Conservation (phyloP, 305 asterid species). For the Solanum hybrid region DNA sequence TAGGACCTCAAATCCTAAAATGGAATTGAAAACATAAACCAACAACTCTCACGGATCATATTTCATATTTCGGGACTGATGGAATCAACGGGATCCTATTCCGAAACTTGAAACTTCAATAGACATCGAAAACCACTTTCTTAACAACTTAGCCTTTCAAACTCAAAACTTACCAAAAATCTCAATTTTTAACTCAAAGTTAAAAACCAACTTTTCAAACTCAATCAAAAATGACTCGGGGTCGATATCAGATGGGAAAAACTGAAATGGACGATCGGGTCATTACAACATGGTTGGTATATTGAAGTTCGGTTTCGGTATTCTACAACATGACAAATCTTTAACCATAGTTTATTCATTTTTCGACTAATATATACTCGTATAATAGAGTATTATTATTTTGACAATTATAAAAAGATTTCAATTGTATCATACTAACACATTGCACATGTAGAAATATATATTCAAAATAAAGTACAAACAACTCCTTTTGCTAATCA, state of each 20-base stretch:
- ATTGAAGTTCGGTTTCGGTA: background rate
- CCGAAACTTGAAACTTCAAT: background rate
- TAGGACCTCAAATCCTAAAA: background rate
- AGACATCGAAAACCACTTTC: background rate
- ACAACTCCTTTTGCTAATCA: background rate
- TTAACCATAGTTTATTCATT: background rate
- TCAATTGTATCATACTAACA: background rate
- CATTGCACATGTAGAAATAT: background rate
- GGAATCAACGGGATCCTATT: background rate
- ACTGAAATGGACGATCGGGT: background rate
- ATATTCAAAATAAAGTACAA: background rate
- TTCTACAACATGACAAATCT: too few relatives aligned
- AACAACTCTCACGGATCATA: background rate
- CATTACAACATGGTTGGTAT: background rate
- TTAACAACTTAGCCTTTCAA: background rate
- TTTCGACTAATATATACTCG: background rate
- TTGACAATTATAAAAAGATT: too few relatives aligned
- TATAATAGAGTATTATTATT: too few relatives aligned
- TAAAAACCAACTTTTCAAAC: background rate
- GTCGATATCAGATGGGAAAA: background rate
- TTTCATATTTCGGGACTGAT: background rate
- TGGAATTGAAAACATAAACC: background rate
- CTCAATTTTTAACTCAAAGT: background rate
- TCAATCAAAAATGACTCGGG: too few relatives aligned
- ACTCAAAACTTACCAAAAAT: background rate